Evolutionary conservation across 352 stramenopile genomes (phyloP).

Genomic region (Phytopythium ostracodes): DNA sequence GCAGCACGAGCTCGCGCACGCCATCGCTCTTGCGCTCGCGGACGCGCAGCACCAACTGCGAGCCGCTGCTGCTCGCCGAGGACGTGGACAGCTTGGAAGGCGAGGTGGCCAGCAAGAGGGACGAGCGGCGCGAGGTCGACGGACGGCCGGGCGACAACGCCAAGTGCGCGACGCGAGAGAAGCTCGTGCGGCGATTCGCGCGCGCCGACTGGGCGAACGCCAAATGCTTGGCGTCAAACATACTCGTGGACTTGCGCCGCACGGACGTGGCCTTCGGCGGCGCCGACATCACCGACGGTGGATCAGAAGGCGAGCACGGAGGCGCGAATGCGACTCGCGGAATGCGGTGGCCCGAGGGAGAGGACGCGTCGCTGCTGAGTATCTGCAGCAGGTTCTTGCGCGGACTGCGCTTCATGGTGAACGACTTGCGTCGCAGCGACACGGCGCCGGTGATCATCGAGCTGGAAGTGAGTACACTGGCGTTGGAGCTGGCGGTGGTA

Average conservation of each 20-base stretch:
- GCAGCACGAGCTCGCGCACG: conserved; percentile 56
- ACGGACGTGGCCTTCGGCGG: conserved; percentile 6
- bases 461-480: conserved; percentile 11
- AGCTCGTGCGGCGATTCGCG: conserved; percentile 11
- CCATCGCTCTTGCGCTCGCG: conserved; percentile 42
- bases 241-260: conserved; percentile 60
- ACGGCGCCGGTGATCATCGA: conserved; percentile 34
- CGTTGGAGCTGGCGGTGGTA: neutral
- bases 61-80: too few relatives aligned
- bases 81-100: neutral
- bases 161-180: conserved; percentile 10
- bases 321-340: neutral
- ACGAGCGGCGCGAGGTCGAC: conserved; percentile 8
- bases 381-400: conserved; percentile 23
- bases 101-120: conserved; percentile 11
- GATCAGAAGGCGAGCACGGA: neutral
- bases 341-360: neutral
- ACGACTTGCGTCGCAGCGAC: conserved; percentile 53
- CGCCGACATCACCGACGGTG: neutral
- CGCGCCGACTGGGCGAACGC: conserved; percentile 1
- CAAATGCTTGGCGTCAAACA: conserved; percentile 16
- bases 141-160: neutral
- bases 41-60: conserved; percentile 55
- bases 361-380: neutral
- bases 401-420: conserved; percentile 61